Evolutionary conservation across 2,329 filamentous ascomycete species (phyloP).

Genomic region (Claviceps spartinae): DNA sequence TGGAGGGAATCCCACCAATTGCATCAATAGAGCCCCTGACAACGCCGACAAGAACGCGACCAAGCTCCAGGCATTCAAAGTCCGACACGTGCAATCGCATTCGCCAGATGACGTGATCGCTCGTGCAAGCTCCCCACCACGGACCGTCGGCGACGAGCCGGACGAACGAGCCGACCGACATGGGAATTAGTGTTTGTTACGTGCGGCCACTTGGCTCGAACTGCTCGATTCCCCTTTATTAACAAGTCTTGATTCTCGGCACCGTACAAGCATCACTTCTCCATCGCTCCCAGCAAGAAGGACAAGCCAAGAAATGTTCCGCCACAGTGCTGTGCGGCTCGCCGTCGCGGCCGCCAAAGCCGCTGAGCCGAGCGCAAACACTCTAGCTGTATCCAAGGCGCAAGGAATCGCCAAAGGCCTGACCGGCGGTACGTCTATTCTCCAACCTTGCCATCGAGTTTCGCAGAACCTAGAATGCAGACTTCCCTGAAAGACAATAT

Average conservation of each 20-base stretch:
- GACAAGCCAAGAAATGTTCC: conserved; percentile 42
- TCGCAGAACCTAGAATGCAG: not conserved
- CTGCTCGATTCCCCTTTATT: not conserved
- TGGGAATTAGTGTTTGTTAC: not conserved
- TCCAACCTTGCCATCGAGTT: too few relatives aligned
- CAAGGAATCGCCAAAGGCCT: conserved; percentile 69
- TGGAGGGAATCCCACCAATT: too few relatives aligned
- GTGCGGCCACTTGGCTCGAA: not conserved
- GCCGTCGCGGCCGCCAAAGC: conserved; percentile 38
- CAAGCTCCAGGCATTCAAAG: too few relatives aligned
- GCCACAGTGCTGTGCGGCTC: conserved; percentile 54
- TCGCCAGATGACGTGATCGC: conserved; percentile 11
- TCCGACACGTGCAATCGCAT: not conserved
- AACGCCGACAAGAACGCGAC: too few relatives aligned
- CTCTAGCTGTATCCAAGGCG: conserved; percentile 61
- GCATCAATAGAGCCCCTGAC: too few relatives aligned
- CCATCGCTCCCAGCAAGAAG: too few relatives aligned
- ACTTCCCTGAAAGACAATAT: not conserved
- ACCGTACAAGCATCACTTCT: too few relatives aligned
- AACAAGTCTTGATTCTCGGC: too few relatives aligned
- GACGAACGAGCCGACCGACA: not conserved
- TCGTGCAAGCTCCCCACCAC: not conserved
- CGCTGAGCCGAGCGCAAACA: conserved; percentile 40
- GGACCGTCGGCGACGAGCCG: not conserved
- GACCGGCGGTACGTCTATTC: conserved; percentile 54